Percentiles rank a stretch among this genome's conserved stretches.
These are phyloP conservation scores for Galeopsis tetrahit DNA, from an alignment of 257 asterid species.

Conservation along the genomic window DNA sequence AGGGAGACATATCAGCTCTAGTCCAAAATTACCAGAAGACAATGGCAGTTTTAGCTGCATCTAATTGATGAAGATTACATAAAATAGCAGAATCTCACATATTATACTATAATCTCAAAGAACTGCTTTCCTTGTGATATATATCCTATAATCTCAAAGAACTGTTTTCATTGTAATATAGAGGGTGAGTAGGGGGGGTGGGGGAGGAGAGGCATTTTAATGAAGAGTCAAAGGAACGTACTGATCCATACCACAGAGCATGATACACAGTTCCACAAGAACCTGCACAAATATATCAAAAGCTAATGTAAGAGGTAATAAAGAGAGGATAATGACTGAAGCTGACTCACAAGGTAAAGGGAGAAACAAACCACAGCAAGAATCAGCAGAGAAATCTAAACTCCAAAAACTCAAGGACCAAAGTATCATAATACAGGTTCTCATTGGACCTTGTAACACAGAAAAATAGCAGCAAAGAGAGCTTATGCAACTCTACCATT, in stretches of 20 bases:
- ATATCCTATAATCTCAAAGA: background rate
- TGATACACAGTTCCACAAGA: constrained; percentile 98
- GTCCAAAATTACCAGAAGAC: constrained; percentile 8
- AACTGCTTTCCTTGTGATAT: too few relatives aligned
- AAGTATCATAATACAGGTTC: constrained; percentile 21
- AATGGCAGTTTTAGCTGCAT: constrained; percentile 5
- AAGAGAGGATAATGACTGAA: constrained; percentile 1
- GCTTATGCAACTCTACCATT: background rate
- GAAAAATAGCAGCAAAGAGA: constrained; percentile 22
- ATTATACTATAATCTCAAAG: too few relatives aligned
- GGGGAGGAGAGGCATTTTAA: constrained; percentile 25
- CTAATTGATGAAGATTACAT: background rate
- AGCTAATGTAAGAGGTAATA: constrained; percentile 35
- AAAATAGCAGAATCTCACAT: too few relatives aligned
- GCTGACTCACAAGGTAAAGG: background rate
- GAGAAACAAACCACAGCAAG: constrained; percentile 22
- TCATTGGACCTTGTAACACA: constrained; percentile 6
- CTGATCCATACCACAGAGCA: constrained; percentile 99
- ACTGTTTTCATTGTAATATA: constrained; percentile 24
- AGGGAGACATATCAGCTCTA: background rate
- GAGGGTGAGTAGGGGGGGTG: background rate
- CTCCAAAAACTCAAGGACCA: constrained; percentile 13
- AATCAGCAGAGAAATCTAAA: constrained; percentile 18
- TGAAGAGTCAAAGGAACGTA: constrained; percentile 72
- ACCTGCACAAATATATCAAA: constrained; percentile 61